These are phyloP conservation scores for Durotheca rogersii DNA, from an alignment of 495 filamentous ascomycete species.

Conservation along the genomic window DNA sequence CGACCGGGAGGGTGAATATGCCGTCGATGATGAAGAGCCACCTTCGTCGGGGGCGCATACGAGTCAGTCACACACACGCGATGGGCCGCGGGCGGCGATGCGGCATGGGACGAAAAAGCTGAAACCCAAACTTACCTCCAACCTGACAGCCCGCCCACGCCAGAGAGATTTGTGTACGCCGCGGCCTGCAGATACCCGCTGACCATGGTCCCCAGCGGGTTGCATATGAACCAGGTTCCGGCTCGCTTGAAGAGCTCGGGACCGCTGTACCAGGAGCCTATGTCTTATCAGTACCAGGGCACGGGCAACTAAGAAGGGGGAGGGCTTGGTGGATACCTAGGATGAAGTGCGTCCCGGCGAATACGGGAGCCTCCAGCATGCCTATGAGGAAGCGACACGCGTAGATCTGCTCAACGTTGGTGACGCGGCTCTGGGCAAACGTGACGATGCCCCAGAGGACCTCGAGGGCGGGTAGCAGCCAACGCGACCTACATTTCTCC, in stretches of 20 bases:
- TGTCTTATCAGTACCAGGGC: constrained; percentile 35
- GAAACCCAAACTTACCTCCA: constrained; percentile 31
- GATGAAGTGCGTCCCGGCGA: constrained; percentile 32
- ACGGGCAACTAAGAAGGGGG: constrained; percentile 10
- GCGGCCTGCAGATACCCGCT: constrained; percentile 49
- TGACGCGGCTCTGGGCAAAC: constrained; percentile 38
- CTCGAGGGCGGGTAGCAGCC: constrained; percentile 39
- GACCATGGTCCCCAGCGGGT: constrained; percentile 33
- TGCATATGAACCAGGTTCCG: constrained; percentile 42
- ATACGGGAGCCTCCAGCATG: constrained; percentile 52
- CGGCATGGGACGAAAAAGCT: not conserved
- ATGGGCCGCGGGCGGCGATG: too few species aligned
- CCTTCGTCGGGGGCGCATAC: constrained; percentile 15
- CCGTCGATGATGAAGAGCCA: constrained; percentile 55
- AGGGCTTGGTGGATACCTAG: constrained; percentile 7
- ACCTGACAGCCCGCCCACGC: constrained; percentile 47
- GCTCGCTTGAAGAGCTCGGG: constrained; percentile 36
- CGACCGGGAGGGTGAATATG: constrained; percentile 52
- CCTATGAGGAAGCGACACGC: constrained; percentile 49
- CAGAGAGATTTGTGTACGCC: constrained; percentile 49
- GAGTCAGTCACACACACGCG: too few species aligned
- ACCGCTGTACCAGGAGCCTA: constrained; percentile 38
- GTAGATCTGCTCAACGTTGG: constrained; percentile 35
- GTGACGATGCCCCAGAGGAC: constrained; percentile 42
- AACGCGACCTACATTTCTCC: too few species aligned